Base-by-base conservation (phyloP, 2,329 filamentous ascomycete genomes). In the Neofusicoccum umdonicola region DNA sequence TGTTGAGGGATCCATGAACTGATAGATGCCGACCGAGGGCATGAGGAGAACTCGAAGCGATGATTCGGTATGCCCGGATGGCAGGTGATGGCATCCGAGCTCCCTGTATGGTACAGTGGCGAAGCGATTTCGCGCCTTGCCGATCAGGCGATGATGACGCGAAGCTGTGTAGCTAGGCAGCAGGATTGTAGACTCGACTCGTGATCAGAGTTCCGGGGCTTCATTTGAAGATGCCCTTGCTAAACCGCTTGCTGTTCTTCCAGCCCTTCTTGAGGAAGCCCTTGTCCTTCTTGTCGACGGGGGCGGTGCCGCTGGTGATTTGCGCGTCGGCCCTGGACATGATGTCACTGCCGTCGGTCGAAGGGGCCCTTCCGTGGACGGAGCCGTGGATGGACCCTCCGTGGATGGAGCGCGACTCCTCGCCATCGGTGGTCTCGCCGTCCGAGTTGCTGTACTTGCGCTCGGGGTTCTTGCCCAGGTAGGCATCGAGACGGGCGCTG, bases 401-500 rank as follows among this genome's bases (percentile, higher is more conserved):
- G 27, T 31, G 70, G 66, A 12, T 66, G 45, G 35, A 47, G 15
- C 37, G 67, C 66, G 66, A 68, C 70, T 76, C 75, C 22, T 73
- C 73, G 22, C 74, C 73, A 34, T 68, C 71, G 13, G 66, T 58
- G 31, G 61, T 63, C 15, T 71, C 12, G 70, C 67, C 27, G 19
- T 60, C 56, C 64, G 66, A 42, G 47, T 56, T 60, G 61, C 60
- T 60, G 42, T 52, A 56, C 52, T 64, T 58, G 52, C 64, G 66
- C 31, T 64, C 64, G 17, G 66, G 64, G 39, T 57, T 34, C 45
- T 45, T 52, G 54, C 62, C 70, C 66, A 78, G 74, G 72, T 78
- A 78, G 22, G 74, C 72, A 52, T 77, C 76, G n/a, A 78, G 71
- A 17, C 75, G 69, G 34, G 74, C 72, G 68, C 76, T 78, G 72